phyloP scores from a whole-genome alignment of 306 rosid species.

The Fagus crenata region DNA sequence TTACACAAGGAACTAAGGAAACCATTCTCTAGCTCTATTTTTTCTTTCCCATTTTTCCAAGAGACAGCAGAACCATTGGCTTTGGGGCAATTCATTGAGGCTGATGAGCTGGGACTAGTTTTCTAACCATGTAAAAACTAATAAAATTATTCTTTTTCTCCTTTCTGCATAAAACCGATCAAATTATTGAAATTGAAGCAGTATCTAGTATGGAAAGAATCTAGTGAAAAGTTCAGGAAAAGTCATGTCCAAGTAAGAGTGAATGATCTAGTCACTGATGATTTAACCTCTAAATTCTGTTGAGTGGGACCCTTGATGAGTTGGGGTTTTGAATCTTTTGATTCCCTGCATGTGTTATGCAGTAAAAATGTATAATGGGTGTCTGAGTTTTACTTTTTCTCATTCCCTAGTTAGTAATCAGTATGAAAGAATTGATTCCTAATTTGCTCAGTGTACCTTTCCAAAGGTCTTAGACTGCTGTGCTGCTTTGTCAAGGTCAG shows the following conservation, averaged over 20 bases:
- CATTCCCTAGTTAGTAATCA: constrained; percentile 11
- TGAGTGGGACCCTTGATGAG: constrained; percentile 20
- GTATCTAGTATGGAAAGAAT: constrained; percentile 1
- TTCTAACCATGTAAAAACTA: neutral
- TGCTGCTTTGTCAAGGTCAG: constrained; percentile 13
- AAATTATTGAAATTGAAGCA: neutral
- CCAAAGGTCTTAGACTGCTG: constrained; percentile 22
- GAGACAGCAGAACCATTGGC: no score
- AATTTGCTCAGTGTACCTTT: constrained; percentile 16
- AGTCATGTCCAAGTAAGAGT: neutral
- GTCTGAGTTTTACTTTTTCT: neutral
- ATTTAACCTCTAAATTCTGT: constrained; percentile 20
- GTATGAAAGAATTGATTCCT: constrained; percentile 18
- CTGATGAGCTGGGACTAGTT: neutral
- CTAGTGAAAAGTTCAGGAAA: constrained; percentile 1
- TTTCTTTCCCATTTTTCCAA: no score
- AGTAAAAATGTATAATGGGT: constrained; percentile 3
- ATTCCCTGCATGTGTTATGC: constrained; percentile 25
- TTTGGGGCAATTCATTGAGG: neutral
- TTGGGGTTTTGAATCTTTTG: constrained; percentile 6
- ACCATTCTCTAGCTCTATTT: neutral
- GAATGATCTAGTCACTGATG: constrained; percentile 7
- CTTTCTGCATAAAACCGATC: constrained; percentile 17
- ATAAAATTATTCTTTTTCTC: neutral
- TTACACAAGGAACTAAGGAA: no score